These are phyloP conservation scores for Antarctomyces pellizariae DNA, from an alignment of 495 filamentous ascomycete genomes.

Conservation along the genomic window DNA sequence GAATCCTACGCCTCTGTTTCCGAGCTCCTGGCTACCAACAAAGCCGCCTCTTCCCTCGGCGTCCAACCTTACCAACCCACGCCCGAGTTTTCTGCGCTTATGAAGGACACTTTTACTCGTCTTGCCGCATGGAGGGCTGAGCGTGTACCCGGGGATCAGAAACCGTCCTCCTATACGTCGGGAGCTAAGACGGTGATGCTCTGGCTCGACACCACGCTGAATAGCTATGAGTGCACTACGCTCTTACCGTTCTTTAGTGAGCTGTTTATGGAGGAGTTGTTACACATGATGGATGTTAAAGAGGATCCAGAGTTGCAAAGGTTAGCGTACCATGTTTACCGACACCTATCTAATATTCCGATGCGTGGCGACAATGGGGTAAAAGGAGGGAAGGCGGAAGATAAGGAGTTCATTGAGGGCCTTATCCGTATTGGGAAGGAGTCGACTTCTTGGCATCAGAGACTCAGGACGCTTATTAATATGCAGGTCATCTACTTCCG, in stretches of 20 bases:
- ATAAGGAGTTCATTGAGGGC: conserved; percentile 57
- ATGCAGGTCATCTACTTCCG: conserved; percentile 99
- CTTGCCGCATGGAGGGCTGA: conserved; percentile 75
- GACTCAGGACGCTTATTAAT: conserved; percentile 89
- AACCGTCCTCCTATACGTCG: conserved; percentile 81
- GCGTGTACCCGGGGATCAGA: conserved; percentile 72
- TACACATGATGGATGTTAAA: conserved; percentile 99
- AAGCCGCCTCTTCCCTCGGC: conserved; percentile 57
- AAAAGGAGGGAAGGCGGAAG: no score
- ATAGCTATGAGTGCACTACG: conserved; percentile 79
- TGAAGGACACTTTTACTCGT: conserved; percentile 52
- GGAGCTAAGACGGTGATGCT: conserved; percentile 88
- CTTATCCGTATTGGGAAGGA: conserved; percentile 76
- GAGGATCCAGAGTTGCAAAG: conserved; percentile 92
- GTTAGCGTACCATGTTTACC: conserved; percentile 90
- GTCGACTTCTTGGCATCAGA: conserved; percentile 86
- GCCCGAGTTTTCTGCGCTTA: conserved; percentile 45
- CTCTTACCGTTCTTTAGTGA: conserved; percentile 79
- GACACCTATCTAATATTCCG: conserved; percentile 89
- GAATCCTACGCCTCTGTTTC: conserved; percentile 69
- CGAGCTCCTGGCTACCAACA: conserved; percentile 53
- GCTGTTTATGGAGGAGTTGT: conserved; percentile 66
- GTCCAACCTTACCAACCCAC: conserved; percentile 60
- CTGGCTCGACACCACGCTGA: conserved; percentile 83
- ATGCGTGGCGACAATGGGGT: no score